Evolutionary conservation across 495 filamentous ascomycete genomes (phyloP).

Genomic region (Hypoxylon rickii): DNA sequence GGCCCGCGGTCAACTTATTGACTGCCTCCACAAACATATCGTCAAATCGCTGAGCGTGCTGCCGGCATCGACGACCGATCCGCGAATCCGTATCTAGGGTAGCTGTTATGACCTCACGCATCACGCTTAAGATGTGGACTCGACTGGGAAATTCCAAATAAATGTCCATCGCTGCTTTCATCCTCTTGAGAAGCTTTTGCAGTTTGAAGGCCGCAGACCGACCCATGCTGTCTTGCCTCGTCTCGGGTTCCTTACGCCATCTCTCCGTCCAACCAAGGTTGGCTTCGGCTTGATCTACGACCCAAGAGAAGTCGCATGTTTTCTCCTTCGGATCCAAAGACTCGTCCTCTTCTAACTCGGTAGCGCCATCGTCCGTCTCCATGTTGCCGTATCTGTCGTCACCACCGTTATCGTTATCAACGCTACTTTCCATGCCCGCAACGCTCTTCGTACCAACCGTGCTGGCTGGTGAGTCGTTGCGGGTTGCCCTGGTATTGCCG

Average conservation of each 20-base stretch:
- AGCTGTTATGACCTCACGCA: constrained; percentile 1
- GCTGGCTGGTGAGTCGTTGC: not conserved
- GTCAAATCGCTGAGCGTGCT: not conserved
- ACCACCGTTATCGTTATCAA: not conserved
- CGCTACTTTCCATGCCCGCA: not conserved
- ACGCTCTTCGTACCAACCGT: not conserved
- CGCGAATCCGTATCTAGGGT: not conserved
- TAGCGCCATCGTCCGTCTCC: too few species aligned
- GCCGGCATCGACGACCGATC: not conserved
- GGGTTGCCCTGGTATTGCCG: not conserved
- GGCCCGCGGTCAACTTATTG: not conserved
- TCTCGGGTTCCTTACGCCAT: not conserved
- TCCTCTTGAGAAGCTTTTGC: constrained; percentile 1
- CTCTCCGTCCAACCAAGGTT: not conserved
- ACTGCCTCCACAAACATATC: not conserved
- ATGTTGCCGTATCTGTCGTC: not conserved
- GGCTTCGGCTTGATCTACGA: not conserved
- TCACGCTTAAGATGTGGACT: not conserved
- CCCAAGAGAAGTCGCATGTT: not conserved
- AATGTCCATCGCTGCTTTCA: not conserved
- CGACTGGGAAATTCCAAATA: not conserved
- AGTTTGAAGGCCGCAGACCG: not conserved
- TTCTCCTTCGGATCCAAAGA: not conserved
- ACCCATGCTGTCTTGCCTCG: not conserved
- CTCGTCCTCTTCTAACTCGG: not conserved